phyloP scores from a whole-genome alignment of 208 protist species.

The Leishmania tarentolae region DNA sequence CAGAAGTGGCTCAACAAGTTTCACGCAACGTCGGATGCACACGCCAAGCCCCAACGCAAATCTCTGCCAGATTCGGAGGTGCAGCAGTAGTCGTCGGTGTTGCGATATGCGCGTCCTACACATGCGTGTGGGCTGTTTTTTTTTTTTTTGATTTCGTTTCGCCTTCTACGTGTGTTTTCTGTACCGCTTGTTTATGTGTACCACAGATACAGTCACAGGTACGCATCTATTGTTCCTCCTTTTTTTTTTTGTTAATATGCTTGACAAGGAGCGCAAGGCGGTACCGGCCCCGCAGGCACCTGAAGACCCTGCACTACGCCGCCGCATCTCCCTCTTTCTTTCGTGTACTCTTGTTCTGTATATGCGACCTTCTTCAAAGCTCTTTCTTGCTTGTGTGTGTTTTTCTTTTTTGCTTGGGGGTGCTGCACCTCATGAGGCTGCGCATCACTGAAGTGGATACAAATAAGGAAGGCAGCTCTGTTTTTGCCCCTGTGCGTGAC shows the following conservation, averaged over 20 bases:
- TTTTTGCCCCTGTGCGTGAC: background rate
- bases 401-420: background rate
- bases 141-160: background rate
- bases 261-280: background rate
- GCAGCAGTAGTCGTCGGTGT: background rate
- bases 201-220: background rate
- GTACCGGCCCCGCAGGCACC: background rate
- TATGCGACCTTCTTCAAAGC: background rate
- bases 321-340: background rate
- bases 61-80: background rate
- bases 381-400: background rate
- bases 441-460: background rate
- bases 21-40: background rate
- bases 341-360: background rate
- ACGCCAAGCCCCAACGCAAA: background rate
- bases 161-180: background rate
- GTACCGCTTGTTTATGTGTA: background rate
- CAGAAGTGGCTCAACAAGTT: constrained; percentile 28
- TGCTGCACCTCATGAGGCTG: background rate
- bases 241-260: background rate
- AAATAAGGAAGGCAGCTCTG: background rate
- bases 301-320: constrained; percentile 1
- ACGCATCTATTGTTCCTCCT: background rate
- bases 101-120: background rate
- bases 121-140: background rate